phyloP scores from a whole-genome alignment of 2,329 filamentous ascomycete genomes.

The Pestalotiopsis sp. region DNA sequence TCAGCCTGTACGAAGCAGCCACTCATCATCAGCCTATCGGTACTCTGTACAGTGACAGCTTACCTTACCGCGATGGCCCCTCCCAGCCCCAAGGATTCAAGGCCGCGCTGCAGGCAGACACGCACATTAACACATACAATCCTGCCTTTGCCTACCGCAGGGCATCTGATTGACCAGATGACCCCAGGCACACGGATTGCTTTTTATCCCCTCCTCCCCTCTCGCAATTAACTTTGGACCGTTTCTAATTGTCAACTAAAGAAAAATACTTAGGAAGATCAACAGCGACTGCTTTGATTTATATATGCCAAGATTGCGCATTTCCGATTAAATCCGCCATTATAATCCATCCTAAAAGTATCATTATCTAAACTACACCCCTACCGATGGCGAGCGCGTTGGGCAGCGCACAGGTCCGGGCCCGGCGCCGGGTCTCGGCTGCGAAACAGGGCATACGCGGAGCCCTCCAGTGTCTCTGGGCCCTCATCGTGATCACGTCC shows the following conservation, averaged over 20 bases:
- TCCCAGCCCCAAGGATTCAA: background rate
- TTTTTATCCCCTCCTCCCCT: background rate
- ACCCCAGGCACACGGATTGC: background rate
- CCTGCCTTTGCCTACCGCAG: too few relatives aligned
- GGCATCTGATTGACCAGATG: too few relatives aligned
- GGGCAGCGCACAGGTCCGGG: background rate
- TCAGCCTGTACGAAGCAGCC: background rate
- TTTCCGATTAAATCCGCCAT: background rate
- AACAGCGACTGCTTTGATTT: too few relatives aligned
- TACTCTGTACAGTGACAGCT: too few relatives aligned
- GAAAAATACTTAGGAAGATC: background rate
- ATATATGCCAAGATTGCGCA: too few relatives aligned
- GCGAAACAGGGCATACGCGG: background rate
- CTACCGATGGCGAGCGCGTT: background rate
- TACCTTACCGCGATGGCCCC: background rate
- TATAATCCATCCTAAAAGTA: background rate
- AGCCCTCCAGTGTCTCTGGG: background rate
- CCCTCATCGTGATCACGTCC: background rate
- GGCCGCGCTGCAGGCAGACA: background rate
- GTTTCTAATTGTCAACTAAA: background rate
- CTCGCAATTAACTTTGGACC: background rate
- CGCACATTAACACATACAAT: background rate
- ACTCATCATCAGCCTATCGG: background rate
- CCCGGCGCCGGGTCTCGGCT: background rate
- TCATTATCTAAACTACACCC: background rate